These are phyloP conservation scores for Teratosphaeriaceae sp. DNA, from an alignment of 2,329 filamentous ascomycete species.

Conservation along the genomic window DNA sequence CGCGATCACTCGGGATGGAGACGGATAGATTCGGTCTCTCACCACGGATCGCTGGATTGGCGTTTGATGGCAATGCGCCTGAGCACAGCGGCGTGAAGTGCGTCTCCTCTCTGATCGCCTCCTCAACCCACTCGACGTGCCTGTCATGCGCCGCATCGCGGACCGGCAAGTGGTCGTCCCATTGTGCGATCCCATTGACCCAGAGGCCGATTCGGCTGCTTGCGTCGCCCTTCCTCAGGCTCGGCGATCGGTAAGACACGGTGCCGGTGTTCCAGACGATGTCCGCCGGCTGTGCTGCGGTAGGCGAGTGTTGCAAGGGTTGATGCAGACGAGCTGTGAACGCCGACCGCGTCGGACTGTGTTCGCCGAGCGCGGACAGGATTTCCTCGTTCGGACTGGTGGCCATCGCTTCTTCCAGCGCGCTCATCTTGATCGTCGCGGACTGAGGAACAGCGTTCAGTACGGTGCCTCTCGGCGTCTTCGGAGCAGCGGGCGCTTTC, in stretches of 20 bases:
- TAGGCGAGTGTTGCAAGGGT: not conserved
- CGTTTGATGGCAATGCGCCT: constrained; percentile 6
- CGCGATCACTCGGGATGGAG: constrained; percentile 14
- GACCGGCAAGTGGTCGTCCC: constrained; percentile 25
- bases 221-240: constrained; percentile 21
- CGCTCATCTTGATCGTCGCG: constrained; percentile 23
- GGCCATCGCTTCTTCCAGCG: constrained; percentile 32
- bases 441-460: constrained; percentile 27
- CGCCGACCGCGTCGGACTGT: constrained; percentile 9
- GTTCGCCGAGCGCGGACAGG: constrained; percentile 27
- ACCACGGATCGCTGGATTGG: constrained; percentile 7
- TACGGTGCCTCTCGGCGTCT: constrained; percentile 20
- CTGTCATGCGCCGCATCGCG: not conserved
- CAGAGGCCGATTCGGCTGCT: constrained; percentile 36
- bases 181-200: constrained; percentile 38
- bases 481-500: not conserved
- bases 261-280: constrained; percentile 1
- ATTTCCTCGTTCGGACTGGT: constrained; percentile 36
- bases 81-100: constrained; percentile 14
- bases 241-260: constrained; percentile 9
- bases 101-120: constrained; percentile 11
- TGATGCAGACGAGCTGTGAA: constrained; percentile 10
- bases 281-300: too few relatives aligned
- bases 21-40: constrained; percentile 12
- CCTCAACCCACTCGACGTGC: constrained; percentile 6